phyloP scores from a whole-genome alignment of 495 filamentous ascomycete genomes.

The Tuber magnatum region DNA sequence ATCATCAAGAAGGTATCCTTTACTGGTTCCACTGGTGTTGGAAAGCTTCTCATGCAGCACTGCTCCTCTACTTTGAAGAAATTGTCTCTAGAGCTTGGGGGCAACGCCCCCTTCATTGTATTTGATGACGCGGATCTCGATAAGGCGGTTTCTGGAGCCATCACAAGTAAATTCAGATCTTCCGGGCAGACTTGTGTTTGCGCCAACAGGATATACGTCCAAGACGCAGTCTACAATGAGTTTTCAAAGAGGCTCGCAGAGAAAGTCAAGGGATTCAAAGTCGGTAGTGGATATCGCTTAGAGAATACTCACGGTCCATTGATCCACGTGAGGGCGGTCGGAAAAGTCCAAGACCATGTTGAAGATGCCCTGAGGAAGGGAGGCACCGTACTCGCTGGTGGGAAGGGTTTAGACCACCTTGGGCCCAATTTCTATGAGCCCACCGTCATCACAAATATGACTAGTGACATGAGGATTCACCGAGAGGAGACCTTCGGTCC shows the following conservation, averaged over 20 bases:
- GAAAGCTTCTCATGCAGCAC: conserved; percentile 81
- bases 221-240: conserved; percentile 68
- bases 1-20: conserved; percentile 79
- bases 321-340: conserved; percentile 66
- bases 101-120: conserved; percentile 89
- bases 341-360: conserved; percentile 72
- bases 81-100: conserved; percentile 77
- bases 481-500: conserved; percentile 84
- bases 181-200: conserved; percentile 89
- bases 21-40: conserved; percentile 80
- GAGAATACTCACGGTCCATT: conserved; percentile 73
- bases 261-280: conserved; percentile 67
- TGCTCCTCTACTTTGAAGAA: conserved; percentile 75
- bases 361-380: conserved; percentile 69
- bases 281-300: conserved; percentile 66
- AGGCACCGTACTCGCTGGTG: conserved; percentile 62
- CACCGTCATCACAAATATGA: conserved; percentile 77
- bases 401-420: conserved; percentile 56
- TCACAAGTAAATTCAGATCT: conserved; percentile 74
- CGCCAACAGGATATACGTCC: conserved; percentile 79
- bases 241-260: conserved; percentile 64
- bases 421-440: conserved; percentile 75
- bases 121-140: conserved; percentile 86
- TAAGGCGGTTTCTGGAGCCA: conserved; percentile 64
- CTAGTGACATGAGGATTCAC: conserved; percentile 65